Evolutionary conservation across 495 filamentous ascomycete genomes (phyloP).

Genomic region (Penicillium parvum): DNA sequence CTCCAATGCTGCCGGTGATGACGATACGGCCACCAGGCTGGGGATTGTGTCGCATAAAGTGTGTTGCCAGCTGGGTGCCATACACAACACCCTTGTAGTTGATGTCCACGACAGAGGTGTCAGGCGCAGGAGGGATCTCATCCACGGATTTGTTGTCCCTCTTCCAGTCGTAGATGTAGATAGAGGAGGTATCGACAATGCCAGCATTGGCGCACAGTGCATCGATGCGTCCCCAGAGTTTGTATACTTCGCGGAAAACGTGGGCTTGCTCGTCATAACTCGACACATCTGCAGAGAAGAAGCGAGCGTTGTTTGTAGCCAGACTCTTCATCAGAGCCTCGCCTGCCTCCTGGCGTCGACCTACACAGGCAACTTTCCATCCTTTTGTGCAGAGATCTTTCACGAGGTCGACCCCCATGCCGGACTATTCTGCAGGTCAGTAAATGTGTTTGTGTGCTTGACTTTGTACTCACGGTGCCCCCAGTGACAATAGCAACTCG

Average conservation of each 20-base stretch:
- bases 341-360: slow-evolving; percentile 17
- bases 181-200: slow-evolving; percentile 23
- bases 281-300: slow-evolving; percentile 24
- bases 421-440: slow-evolving; percentile 16
- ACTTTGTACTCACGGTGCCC: slow-evolving; percentile 19
- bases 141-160: slow-evolving; percentile 12
- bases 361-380: slow-evolving; percentile 26
- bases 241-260: slow-evolving; percentile 14
- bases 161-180: slow-evolving; percentile 20
- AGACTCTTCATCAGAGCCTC: slow-evolving; percentile 13
- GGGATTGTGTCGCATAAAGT: slow-evolving; percentile 30
- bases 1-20: slow-evolving; percentile 26
- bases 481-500: slow-evolving; percentile 20
- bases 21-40: slow-evolving; percentile 24
- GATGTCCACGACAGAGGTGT: slow-evolving; percentile 22
- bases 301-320: slow-evolving; percentile 10
- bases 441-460: background rate
- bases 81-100: slow-evolving; percentile 31
- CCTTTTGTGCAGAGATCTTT: slow-evolving; percentile 19
- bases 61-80: slow-evolving; percentile 24
- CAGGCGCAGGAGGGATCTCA: slow-evolving; percentile 23
- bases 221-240: slow-evolving; percentile 25
- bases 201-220: slow-evolving; percentile 26
- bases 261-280: slow-evolving; percentile 21
- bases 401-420: slow-evolving; percentile 23